Evolutionary conservation across 306 rosid genomes (phyloP).

Genomic region (Calophaca sinica): DNA sequence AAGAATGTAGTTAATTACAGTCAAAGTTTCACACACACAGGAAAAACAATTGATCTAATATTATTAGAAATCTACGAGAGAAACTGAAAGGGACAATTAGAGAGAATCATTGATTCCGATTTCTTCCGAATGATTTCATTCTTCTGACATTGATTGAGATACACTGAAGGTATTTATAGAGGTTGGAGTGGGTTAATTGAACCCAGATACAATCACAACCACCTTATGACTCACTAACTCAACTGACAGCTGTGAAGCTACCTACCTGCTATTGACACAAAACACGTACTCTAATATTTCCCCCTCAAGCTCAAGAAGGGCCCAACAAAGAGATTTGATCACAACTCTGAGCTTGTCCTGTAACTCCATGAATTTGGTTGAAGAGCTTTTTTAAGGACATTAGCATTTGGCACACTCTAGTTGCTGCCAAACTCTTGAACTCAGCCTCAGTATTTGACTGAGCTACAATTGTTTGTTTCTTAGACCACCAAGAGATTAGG

Average conservation of each 20-base stretch:
- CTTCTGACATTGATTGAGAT: background rate
- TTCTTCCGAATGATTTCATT: background rate
- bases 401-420: too few relatives aligned
- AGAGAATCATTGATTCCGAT: background rate
- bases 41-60: conserved; percentile 20
- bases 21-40: conserved; percentile 4
- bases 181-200: conserved; percentile 1
- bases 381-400: too few relatives aligned
- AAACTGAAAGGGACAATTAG: conserved; percentile 13
- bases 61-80: conserved; percentile 4
- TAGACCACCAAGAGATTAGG: too few relatives aligned
- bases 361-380: too few relatives aligned
- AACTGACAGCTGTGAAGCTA: conserved; percentile 4
- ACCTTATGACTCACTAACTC: background rate
- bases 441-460: too few relatives aligned
- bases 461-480: too few relatives aligned
- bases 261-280: background rate
- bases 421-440: too few relatives aligned
- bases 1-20: conserved; percentile 36
- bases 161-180: background rate
- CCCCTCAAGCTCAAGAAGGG: too few relatives aligned
- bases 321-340: too few relatives aligned
- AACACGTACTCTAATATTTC: background rate
- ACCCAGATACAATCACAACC: background rate
- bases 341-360: too few relatives aligned